Evolutionary conservation across 805 yeast species (phyloP), one percentile per base, ranked within the genome.

Genomic region (Diddensiella transvaalensis): DNA sequence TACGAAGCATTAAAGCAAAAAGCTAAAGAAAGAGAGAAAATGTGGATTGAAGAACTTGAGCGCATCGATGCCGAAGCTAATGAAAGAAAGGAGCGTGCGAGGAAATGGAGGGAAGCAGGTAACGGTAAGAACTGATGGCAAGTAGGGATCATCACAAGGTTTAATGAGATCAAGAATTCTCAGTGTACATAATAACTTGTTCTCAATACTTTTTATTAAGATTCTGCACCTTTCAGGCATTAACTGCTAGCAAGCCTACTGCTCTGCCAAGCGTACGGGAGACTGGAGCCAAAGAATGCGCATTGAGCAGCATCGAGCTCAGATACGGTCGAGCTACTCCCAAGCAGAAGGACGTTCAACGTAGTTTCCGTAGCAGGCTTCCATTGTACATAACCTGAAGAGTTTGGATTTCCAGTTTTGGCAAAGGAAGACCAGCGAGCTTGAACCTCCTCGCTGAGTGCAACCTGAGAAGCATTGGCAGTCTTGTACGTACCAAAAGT

Each of bases 1-100:
- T 91, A 87, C 56, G 91, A 85, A 26, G 63, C 72, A 54, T 72
- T 86, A 57, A 71, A 79, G 46, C 85, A 82, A 58, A 85, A 87
- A 77, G 95, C 97, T 37, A 84, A 84, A 65, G 69, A 79, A 62
- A 82, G 97, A 72, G 96, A 90, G 63, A 73, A 71, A 59, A 63
- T 90, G 56, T 90, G 97, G 97, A 84, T 89, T 52, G 87, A 85
- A 62, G 71, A 68, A 53, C 74, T 89, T 60, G 97, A 89, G 63
- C 78, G 96, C 70, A 78, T 95, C 65, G 96, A 89, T 64, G 76
- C 67, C 11, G 85, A 81, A 49, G 79, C 82, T 49, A 81, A 84
- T 62, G 79, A 74, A 51, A 74, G 95, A 46, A 80, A 83, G 62
- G 79, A 75, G 49, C 74, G 95, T 59, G 86, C 90, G 3, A 30